Base-by-base conservation (phyloP, 805 yeast genomes). In the Cyberlindnera saturnus region DNA sequence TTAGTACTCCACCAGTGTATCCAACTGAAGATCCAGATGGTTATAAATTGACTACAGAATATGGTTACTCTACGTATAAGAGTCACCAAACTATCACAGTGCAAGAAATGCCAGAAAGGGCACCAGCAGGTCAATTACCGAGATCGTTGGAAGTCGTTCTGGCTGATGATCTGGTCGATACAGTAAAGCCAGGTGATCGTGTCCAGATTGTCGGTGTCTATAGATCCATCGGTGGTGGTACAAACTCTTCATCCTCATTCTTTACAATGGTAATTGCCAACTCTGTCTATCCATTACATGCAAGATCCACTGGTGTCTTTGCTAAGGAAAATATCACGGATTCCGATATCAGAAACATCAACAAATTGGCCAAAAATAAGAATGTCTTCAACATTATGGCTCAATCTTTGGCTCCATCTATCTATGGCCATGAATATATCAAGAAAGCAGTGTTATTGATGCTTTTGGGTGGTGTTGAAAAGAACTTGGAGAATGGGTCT, bases 41-140 rank as follows among this genome's bases (percentile, higher is more conserved):
- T 6, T 82, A 90, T 65, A 87, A 86, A 53, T 68, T 93, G 51
- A 73, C 78, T 16, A 90, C 96, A 0, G 98, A 93, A 62, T 93
- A 87, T 58, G 99, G 99, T 1, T 85, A 81, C 59, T 82, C 90
- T 7, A 88, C 95, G 26, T 93, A 87, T 62, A 74, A 91, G 55
- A 99, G 93, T 65, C 96, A 91, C 62, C 99, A 93, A 66, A 84
- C 88, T 33, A 75, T 93, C 32, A 79, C 96, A 0, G 83, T 93
- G 32, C 99, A 93, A 64, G 99, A 93, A 67, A 86, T 93, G 87
- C 98, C 99, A 1, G 98, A 93, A 67, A 74, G 82, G 49, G 96
- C 98, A 1, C 99, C 98, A 14, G 95, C 98, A 0, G 99, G 99
- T 44, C 98, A 91, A 66, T 72, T 93, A 49, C 99, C 99, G 31